Percentiles rank a stretch among this genome's conserved stretches.
These are phyloP conservation scores for Leishmania tropica DNA, from an alignment of 208 protist species.

Conservation along the genomic window DNA sequence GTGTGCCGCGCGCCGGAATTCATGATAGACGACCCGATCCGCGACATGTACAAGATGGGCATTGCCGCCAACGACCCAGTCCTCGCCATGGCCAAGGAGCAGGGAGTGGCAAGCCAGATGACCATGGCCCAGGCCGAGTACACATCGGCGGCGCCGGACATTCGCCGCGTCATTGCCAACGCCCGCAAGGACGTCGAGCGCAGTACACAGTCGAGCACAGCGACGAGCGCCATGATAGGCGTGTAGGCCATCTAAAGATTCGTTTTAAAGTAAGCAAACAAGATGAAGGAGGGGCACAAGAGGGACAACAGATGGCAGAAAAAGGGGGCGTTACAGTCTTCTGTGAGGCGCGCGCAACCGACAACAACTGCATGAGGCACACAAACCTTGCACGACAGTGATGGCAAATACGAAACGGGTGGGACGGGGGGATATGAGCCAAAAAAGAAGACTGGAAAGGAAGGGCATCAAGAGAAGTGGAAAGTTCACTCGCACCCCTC, in stretches of 20 bases:
- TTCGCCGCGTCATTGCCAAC: conserved; percentile 41
- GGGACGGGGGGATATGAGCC: neutral
- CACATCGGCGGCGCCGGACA: conserved; percentile 43
- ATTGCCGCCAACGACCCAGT: conserved; percentile 76
- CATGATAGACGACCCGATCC: conserved; percentile 64
- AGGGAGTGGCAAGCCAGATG: conserved; percentile 68
- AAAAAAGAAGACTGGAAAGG: neutral
- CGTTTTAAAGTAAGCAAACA: neutral
- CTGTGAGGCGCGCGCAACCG: neutral
- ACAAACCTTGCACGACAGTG: neutral
- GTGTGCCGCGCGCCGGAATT: conserved; percentile 73
- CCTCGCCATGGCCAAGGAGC: conserved; percentile 61
- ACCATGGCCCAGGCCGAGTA: conserved; percentile 42
- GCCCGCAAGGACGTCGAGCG: conserved; percentile 53
- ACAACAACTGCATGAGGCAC: neutral
- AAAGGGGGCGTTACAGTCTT: neutral
- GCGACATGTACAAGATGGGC: conserved; percentile 65
- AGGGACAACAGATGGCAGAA: neutral
- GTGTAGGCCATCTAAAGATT: conserved; percentile 3
- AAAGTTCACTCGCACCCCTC: neutral
- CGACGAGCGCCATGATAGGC: conserved; percentile 20
- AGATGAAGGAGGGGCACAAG: neutral
- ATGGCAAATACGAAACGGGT: neutral
- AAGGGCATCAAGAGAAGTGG: neutral
- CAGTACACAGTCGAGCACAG: conserved; percentile 36